Evolutionary conservation across 1,139 yeast genomes (phyloP), one percentile per base, ranked within the genome.

Genomic region (Chernovozyma aurita): DNA sequence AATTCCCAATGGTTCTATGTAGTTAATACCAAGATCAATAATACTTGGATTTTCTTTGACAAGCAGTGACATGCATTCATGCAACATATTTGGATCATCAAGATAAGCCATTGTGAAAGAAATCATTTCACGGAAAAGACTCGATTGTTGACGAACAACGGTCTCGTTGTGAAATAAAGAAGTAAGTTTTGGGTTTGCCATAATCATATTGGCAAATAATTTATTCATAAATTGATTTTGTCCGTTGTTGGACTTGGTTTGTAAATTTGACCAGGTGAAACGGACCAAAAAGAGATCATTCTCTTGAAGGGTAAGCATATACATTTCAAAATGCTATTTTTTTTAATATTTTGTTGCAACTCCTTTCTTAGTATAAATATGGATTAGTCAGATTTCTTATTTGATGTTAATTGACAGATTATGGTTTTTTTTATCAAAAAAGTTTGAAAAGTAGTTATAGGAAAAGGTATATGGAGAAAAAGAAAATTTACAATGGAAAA

Each of bases 1-100:
- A 28, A 57, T 46, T 9, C 75, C 74, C 70, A 70, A 63, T 32
- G 70, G 65, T 46, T 68, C 75, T 44, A 69, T 59, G 47, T 69
- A 68, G 17, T 48, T 41, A 7, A 53, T 48, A 3, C 65, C 61
- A 24, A 46, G 47, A 5, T 43, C 38, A 22, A 59, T 50, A 38
- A 66, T 50, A 9, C 49, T 48, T 14, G 49, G 53, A 45, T 67
- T 61, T 38, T 66, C 71, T 25, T 47, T 46, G 27, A 59, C 55
- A 47, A 66, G 69, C 35, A 55, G 62, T 22, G 34, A 40, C 48
- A 68, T 53, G 42, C 67, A 67, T 41, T 63, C 65, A 28, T 61
- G 55, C 30, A 69, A 53, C 32, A 60, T 48, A 6, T 42, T 42
- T 11, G 42, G 20, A 36, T 66, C 59, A 30, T 62, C 60, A 37